Conservation (phyloP, 495 filamentous ascomycete species). For the Neurospora sp. region DNA sequence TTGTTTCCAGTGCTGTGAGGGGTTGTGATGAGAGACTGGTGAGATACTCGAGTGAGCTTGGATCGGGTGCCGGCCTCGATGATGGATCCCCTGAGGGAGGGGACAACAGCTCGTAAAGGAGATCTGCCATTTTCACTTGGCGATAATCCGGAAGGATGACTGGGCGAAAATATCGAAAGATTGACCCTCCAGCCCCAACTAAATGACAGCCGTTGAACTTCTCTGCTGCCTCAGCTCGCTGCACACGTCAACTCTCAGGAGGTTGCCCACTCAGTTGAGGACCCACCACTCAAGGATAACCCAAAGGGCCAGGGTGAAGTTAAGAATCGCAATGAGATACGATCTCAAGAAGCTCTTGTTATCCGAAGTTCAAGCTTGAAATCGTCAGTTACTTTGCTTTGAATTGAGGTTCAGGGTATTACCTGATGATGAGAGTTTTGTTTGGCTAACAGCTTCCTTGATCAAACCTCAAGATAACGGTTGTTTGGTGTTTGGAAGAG, state of each 20-base stretch:
- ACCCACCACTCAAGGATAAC: neutral
- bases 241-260: neutral
- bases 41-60: slow-evolving; percentile 73
- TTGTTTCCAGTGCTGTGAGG: slow-evolving; percentile 56
- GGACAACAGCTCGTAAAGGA: slow-evolving; percentile 23
- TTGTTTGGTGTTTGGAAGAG: neutral
- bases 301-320: neutral
- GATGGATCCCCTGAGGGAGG: slow-evolving; percentile 8
- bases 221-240: neutral
- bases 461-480: neutral
- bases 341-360: neutral
- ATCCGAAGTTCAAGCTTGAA: neutral
- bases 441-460: neutral
- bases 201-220: neutral
- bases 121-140: slow-evolving; percentile 20
- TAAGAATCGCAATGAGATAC: neutral
- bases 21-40: slow-evolving; percentile 70
- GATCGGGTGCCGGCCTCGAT: slow-evolving; percentile 36
- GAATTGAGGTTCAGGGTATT: neutral
- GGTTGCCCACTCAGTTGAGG: neutral
- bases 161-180: neutral
- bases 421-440: neutral
- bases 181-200: neutral
- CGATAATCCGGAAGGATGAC: neutral
- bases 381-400: neutral